Evolutionary conservation across 2,329 filamentous ascomycete species (phyloP).

Genomic region (Pseudovirgaria hyperparasitica): DNA sequence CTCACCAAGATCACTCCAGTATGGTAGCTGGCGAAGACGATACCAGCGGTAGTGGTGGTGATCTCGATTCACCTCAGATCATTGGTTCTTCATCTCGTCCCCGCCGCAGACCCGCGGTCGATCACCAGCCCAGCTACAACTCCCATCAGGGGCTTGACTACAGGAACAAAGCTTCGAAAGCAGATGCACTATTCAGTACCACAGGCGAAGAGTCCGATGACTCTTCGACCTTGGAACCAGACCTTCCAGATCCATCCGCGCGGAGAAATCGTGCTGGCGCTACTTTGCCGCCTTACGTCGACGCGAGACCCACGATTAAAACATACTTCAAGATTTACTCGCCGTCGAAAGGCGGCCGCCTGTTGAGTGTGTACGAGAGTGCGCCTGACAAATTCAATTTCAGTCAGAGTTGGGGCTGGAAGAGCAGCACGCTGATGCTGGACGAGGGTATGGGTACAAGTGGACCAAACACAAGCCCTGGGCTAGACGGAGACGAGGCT

Average conservation of each 20-base stretch:
- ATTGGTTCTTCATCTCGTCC: too few species aligned
- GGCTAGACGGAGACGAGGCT: constrained; percentile 10
- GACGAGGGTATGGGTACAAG: constrained; percentile 33
- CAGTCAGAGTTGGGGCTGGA: constrained; percentile 49
- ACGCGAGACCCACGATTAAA: constrained; percentile 43
- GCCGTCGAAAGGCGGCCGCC: constrained; percentile 44
- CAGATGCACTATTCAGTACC: too few species aligned
- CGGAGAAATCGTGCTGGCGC: too few species aligned
- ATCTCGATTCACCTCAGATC: constrained; percentile 28
- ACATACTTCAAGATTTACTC: constrained; percentile 51
- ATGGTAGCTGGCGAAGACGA: constrained; percentile 24
- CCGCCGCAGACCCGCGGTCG: too few species aligned
- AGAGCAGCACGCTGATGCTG: constrained; percentile 45
- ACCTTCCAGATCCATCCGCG: too few species aligned
- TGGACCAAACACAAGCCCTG: constrained; percentile 14
- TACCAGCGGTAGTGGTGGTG: constrained; percentile 32
- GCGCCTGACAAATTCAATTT: constrained; percentile 48
- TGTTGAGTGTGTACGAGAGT: constrained; percentile 46
- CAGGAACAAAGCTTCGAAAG: too few species aligned
- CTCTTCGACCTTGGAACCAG: too few species aligned
- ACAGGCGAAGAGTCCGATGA: too few species aligned
- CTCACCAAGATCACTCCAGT: constrained; percentile 11
- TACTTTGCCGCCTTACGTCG: constrained; percentile 40
- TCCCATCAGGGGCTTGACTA: too few species aligned
- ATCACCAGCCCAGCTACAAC: too few species aligned